phyloP scores from a whole-genome alignment of 495 filamentous ascomycete species.

The Aspergillus homomorphus region DNA sequence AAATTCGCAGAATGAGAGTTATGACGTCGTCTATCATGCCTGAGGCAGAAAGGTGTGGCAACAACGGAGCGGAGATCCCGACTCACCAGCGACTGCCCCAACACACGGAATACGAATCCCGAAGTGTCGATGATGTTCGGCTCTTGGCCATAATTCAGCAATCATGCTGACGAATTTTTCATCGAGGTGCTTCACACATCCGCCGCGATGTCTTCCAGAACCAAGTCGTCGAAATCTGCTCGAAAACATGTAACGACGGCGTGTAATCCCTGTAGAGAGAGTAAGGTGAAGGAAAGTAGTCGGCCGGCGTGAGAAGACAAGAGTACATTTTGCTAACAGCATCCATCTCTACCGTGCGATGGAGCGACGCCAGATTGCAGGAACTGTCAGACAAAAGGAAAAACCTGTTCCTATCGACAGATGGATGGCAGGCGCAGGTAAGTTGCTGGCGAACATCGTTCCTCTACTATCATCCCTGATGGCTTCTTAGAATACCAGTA shows the following conservation, averaged over 20 bases:
- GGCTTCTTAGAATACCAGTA: conserved; percentile 13
- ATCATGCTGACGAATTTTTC: too few species aligned
- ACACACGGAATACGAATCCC: not conserved
- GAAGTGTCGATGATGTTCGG: not conserved
- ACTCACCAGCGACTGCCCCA: not conserved
- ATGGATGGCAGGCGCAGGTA: conserved; percentile 28
- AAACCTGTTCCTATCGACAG: conserved; percentile 22
- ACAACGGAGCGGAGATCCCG: not conserved
- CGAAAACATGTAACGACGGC: conserved; percentile 28
- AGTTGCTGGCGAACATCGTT: not conserved
- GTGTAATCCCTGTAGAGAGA: conserved; percentile 27
- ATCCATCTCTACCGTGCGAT: conserved; percentile 21
- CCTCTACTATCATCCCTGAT: not conserved
- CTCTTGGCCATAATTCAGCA: too few species aligned
- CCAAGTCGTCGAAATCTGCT: not conserved
- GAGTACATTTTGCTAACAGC: not conserved
- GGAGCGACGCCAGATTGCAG: conserved; percentile 21
- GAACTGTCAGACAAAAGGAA: conserved; percentile 21
- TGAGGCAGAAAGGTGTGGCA: not conserved
- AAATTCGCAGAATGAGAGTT: too few species aligned
- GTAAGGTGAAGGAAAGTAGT: conserved; percentile 25
- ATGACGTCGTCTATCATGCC: not conserved
- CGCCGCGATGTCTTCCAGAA: not conserved
- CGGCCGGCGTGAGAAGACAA: not conserved
- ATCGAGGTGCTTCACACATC: too few species aligned